phyloP scores from a whole-genome alignment of 2,329 filamentous ascomycete genomes.

The Emergomyces orientalis region DNA sequence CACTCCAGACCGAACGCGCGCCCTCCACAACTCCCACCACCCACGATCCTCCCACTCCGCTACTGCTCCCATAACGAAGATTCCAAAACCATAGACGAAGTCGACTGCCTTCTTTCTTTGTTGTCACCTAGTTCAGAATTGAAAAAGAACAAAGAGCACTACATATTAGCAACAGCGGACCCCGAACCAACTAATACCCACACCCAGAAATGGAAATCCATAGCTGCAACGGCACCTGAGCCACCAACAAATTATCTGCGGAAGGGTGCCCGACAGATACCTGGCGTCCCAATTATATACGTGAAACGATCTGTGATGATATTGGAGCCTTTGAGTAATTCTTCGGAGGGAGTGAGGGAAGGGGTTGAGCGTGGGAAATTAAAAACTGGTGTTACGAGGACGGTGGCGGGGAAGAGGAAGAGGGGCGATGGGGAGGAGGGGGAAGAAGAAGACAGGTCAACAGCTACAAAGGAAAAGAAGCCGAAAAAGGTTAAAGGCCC shows the following conservation, averaged over 20 bases:
- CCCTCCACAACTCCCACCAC: slow-evolving; percentile 37
- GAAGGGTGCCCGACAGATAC: slow-evolving; percentile 33
- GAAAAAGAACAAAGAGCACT: slow-evolving; percentile 42
- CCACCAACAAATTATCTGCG: slow-evolving; percentile 31
- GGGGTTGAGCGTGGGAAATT: slow-evolving; percentile 41
- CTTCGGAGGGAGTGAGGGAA: slow-evolving; percentile 35
- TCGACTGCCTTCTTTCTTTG: slow-evolving; percentile 37
- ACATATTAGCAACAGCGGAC: slow-evolving; percentile 39
- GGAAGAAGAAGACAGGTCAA: slow-evolving; percentile 15
- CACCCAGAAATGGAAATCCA: slow-evolving; percentile 14
- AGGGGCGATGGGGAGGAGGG: slow-evolving; percentile 19
- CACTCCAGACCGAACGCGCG: slow-evolving; percentile 33
- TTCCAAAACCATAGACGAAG: slow-evolving; percentile 35
- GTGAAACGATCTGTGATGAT: slow-evolving; percentile 45
- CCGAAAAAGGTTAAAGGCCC: slow-evolving; percentile 37
- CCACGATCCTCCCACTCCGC: slow-evolving; percentile 37
- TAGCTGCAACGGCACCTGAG: slow-evolving; percentile 16
- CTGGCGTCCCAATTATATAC: slow-evolving; percentile 43
- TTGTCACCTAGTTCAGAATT: slow-evolving; percentile 29
- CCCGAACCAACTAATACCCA: slow-evolving; percentile 9
- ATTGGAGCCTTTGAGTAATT: slow-evolving; percentile 39
- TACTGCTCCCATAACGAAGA: slow-evolving; percentile 40
- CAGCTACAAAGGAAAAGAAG: slow-evolving; percentile 19
- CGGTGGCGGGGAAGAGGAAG: slow-evolving; percentile 27
- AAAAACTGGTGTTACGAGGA: slow-evolving; percentile 31